Evolutionary conservation across 208 protist genomes (phyloP).

Genomic region (Giardia muris): DNA sequence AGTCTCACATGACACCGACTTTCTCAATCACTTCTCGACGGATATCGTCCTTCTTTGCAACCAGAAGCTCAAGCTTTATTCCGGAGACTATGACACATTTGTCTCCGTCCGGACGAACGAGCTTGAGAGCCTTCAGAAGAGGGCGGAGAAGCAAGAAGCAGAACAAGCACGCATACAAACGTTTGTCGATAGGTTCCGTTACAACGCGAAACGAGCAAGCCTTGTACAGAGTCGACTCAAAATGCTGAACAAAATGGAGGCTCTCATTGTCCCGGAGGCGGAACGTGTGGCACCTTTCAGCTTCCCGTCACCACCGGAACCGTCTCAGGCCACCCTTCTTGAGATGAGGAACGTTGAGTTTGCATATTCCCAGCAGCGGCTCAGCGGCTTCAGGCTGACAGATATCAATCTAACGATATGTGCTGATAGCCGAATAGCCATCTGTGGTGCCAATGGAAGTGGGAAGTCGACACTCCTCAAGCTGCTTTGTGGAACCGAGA

Average conservation of each 20-base stretch:
- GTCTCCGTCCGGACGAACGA: conserved; percentile 37
- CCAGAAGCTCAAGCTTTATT: conserved; percentile 50
- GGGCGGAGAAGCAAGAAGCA: background rate
- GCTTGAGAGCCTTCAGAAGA: background rate
- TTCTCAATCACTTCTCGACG: conserved; percentile 53
- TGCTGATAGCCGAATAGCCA: background rate
- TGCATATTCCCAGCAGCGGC: background rate
- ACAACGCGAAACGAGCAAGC: conserved; percentile 62
- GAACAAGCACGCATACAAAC: background rate
- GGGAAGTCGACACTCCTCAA: conserved; percentile 53
- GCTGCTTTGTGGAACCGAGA: conserved; percentile 42
- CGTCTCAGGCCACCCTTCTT: background rate
- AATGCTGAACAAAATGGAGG: conserved; percentile 39
- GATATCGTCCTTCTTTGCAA: conserved; percentile 52
- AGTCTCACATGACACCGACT: conserved; percentile 53
- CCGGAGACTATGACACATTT: conserved; percentile 52
- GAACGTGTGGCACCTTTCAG: background rate
- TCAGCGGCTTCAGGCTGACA: background rate
- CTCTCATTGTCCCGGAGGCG: background rate
- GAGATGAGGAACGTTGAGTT: conserved; percentile 10
- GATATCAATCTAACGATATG: conserved; percentile 6
- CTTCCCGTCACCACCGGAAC: conserved; percentile 10
- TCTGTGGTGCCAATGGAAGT: conserved; percentile 16
- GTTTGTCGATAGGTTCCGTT: conserved; percentile 55
- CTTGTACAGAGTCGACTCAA: conserved; percentile 79